Evolutionary conservation across 441 rosid species (phyloP), one percentile per base, ranked within the genome.

Genomic region (Raphanus hybrid): DNA sequence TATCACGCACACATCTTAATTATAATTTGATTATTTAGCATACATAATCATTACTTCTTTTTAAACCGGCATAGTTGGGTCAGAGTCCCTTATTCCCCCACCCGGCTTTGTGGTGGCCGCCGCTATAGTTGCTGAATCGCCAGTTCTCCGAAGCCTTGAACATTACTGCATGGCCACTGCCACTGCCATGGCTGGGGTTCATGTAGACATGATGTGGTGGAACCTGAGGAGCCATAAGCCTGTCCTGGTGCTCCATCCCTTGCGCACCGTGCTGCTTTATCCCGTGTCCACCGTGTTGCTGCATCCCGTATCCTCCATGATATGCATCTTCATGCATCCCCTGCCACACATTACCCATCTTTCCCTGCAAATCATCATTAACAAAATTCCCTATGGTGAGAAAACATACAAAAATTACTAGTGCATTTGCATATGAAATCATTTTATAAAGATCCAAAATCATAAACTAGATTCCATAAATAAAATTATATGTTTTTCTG

Each of bases 71-170:
- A 6, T 50, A 26, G 43, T 72, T 37, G 14, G 67, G 39, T 61
- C 29, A 78, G 14, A 67, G 74, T 61, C 70, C 65, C 74, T 50
- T 73, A 48, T 34, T 52, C 12, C 65, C 52, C 77, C 81, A 78
- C n/a, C 70, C 59, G 9, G n/a, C 29, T 52, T 50, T 73, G 43
- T 26, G 75, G 45, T 71, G 75, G 67, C 48, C 11, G 16, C 48
- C 8, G 34, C 64, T 11, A 50, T 27, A 6, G 63, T 57, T 64
- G 27, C 50, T 41, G n/a, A 64, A 50, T 23, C 18, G 37, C 61
- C 52, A 77, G 8, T 64, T 64, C 71, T 70, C 80, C 6, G 70
- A 23, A 76, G 70, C 55, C 37, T 70, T 64, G 11, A 70, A n/a
- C 26, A 70, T 35, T 12, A 32, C 69, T 35, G 69, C 3, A 54